Evolutionary conservation across 768 basidiomycete genomes (phyloP), one percentile per base, ranked within the genome.

Genomic region (Boletus tomentosulus): DNA sequence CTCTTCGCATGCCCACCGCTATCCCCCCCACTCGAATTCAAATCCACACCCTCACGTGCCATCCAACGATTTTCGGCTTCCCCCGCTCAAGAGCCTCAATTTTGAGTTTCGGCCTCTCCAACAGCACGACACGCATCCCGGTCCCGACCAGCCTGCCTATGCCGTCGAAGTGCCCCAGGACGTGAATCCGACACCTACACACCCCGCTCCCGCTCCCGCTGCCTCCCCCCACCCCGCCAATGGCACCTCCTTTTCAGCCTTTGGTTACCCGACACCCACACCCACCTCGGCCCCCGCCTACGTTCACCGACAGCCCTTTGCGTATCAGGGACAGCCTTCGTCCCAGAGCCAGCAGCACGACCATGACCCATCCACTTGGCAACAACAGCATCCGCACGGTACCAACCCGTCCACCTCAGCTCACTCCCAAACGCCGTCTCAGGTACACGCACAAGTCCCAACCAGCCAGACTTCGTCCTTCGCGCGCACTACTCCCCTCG

Each of bases 71-170:
- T 69, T 82, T 61, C 83, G 84, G 37, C 78, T 87, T 5, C 87
- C 87, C 0, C 86, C 86, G 19, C 77, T 89, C 66, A 87, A 82
- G 72, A 85, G 86, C 64, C 77, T 89, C 65, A 84, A 86, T 66
- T 87, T 89, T 58, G 65, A 66, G 51, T 80, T 78, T 50, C 65
- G 62, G 48, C 58, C 74, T 24, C 68, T 71, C 31, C 57, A 71
- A 51, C 65, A 61, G 13, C 59, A 67, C 48, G 56, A 50, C 47
- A 30, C 57, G 10, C 57, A 45, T 0, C 13, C 58, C 44, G 43
- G 27, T 0, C 24, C 46, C 22, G 66, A 63, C 53, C 57, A 57
- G 48, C 34, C 57, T 0, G 25, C 51, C 16, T 62, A 51, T 1
- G n/a, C 37, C 27, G 62, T 56, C 10, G 65, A 66, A 27, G 66